These are phyloP conservation scores for Porodaedalea pini DNA, from an alignment of 1,284 basidiomycete genomes.

Conservation along the genomic window DNA sequence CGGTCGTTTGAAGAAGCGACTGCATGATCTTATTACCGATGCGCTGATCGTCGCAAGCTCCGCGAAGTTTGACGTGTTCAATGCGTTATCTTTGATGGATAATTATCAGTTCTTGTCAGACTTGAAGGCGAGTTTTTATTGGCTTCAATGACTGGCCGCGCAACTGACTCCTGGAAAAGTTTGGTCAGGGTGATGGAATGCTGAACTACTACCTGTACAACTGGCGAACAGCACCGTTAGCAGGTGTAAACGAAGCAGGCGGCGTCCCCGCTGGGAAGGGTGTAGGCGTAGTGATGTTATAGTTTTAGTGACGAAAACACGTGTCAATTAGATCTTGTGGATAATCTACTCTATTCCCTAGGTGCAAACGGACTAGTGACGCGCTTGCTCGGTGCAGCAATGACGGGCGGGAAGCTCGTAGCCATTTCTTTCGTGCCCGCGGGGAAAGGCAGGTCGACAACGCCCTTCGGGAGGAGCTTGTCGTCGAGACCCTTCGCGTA, in stretches of 20 bases:
- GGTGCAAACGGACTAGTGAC: conserved; percentile 71
- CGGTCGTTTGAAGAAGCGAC: conserved; percentile 61
- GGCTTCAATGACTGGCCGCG: background rate
- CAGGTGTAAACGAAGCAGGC: conserved; percentile 56
- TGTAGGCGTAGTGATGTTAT: conserved; percentile 80
- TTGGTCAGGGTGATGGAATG: conserved; percentile 86
- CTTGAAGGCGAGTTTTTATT: conserved; percentile 58
- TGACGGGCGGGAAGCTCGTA: conserved; percentile 53
- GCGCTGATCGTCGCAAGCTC: conserved; percentile 75
- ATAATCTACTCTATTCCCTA: conserved; percentile 51
- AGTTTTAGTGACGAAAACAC: no score
- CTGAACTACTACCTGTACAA: conserved; percentile 93
- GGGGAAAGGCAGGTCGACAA: conserved; percentile 86
- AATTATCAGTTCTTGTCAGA: conserved; percentile 82
- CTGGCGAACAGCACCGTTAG: conserved; percentile 79
- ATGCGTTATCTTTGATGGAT: conserved; percentile 93
- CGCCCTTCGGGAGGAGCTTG: conserved; percentile 80
- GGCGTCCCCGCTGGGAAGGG: conserved; percentile 61
- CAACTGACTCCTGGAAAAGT: conserved; percentile 46
- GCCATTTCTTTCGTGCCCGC: conserved; percentile 84
- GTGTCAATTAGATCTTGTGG: no score
- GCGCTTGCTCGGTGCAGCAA: conserved; percentile 68
- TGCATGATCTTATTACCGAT: conserved; percentile 74
- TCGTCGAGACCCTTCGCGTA: conserved; percentile 75
- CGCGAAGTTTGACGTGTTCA: conserved; percentile 93